Conservation (phyloP, 345 rosid species). For the Syzygium jambos region DNA sequence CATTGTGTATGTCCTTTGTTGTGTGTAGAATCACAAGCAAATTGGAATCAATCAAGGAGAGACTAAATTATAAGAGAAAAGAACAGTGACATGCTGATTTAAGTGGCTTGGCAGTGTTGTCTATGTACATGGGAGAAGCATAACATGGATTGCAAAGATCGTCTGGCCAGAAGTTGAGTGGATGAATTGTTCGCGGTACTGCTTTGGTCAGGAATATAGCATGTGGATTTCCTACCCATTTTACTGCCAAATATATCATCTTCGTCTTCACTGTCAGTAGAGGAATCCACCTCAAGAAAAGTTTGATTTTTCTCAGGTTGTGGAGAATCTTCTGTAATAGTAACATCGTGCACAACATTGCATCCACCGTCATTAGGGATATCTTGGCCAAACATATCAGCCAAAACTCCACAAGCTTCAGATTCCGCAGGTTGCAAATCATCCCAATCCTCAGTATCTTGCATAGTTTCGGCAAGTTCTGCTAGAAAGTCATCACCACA, state of each 20-base stretch:
- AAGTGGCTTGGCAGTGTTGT: no score
- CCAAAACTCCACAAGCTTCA: constrained; percentile 70
- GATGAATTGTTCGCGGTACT: background rate
- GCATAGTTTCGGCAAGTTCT: constrained; percentile 67
- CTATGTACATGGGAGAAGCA: background rate
- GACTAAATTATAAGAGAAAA: no score
- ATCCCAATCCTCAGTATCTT: constrained; percentile 86
- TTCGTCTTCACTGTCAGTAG: background rate
- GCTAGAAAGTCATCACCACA: constrained; percentile 88
- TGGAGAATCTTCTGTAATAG: constrained; percentile 47
- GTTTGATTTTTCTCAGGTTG: constrained; percentile 12
- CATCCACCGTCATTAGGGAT: background rate
- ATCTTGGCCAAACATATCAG: constrained; percentile 37
- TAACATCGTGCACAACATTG: constrained; percentile 19
- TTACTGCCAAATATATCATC: background rate
- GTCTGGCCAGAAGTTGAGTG: constrained; percentile 10
- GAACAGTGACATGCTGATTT: no score
- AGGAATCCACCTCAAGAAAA: no score
- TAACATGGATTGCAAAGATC: background rate
- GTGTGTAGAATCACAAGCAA: no score
- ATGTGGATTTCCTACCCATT: constrained; percentile 4
- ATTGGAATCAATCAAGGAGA: no score
- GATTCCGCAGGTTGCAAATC: constrained; percentile 58
- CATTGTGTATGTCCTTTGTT: no score
- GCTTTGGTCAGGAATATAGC: background rate